Base-by-base conservation (phyloP, 164 flowering plant species). In the Taxillus chinensis region DNA sequence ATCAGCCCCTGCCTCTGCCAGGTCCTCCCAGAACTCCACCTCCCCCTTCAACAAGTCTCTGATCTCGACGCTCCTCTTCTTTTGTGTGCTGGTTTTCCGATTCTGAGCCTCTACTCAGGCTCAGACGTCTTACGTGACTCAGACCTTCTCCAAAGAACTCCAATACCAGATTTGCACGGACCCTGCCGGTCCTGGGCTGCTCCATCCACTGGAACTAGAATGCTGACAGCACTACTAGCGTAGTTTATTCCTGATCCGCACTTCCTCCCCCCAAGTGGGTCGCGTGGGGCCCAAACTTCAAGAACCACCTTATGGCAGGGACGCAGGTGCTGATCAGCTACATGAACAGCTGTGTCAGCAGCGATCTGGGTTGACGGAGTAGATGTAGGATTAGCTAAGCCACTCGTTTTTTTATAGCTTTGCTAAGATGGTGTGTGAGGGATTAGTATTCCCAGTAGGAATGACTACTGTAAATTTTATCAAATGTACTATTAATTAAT, bases 241-340 rank as follows among this genome's bases (percentile, higher is more conserved):
- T 82, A 11, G 90, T 84, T 3, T 85, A 65, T 62, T 64, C 85
- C 7, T 78, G 70, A 60, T 60, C 83, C 0, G 63, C 12, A 5
- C 50, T 5, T 13, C 73, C 0, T 14, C 82, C 5, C 39, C 73
- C 0, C n/a, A 59, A 37, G 11, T 84, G 90, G 90, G 75, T 74
- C 1, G 77, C 86, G 0, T 86, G 91, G 91, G 86, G 79, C 3
- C 71, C 83, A n/a, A 85, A 83, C 55, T 86, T 83, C 0, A 70
- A 16, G 7, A 41, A 64, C 1, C 51, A 53, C 0, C 80, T 73
- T 68, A 86, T 86, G 88, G 51, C 55, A 3, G 86, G 88, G 0
- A 53, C 85, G 2, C 88, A 86, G 45, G 70, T 86, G 0, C 71
- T 86, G 7, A 82, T 83, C 3, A 88, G 86, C 1, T 74, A n/a